A percentile compares a stretch with the other conserved stretches of the same genome.
Conservation (phyloP, 441 rosid species). For the Adansonia gregorii region DNA sequence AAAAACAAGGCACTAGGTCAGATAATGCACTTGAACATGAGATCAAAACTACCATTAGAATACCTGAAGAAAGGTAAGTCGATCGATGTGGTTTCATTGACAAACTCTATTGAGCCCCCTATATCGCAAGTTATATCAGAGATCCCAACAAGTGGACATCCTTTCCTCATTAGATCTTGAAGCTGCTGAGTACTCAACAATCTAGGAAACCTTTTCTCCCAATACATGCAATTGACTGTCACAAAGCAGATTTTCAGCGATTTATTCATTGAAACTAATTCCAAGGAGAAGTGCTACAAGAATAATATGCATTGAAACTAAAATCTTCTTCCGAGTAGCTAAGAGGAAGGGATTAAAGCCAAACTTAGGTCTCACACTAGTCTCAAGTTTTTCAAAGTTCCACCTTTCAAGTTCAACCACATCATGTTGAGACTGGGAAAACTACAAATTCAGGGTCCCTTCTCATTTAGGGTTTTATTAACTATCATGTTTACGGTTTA, state of each 20-base stretch:
- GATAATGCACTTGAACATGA: not conserved
- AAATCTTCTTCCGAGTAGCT: not conserved
- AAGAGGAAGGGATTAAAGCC: not conserved
- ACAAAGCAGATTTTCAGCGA: slow-evolving; percentile 19
- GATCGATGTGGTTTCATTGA: slow-evolving; percentile 66
- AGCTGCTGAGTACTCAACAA: slow-evolving; percentile 72
- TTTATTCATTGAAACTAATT: not conserved
- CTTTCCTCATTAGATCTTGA: slow-evolving; percentile 60
- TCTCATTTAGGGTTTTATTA: not conserved
- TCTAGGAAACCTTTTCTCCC: slow-evolving; percentile 91
- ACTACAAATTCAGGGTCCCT: not conserved
- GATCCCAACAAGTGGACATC: slow-evolving; percentile 79
- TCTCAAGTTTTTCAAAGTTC: not conserved
- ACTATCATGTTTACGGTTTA: not conserved
- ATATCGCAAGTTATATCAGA: slow-evolving; percentile 93
- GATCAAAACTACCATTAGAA: slow-evolving; percentile 4
- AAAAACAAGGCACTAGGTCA: not conserved
- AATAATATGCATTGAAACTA: not conserved
- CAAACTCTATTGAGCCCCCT: slow-evolving; percentile 86
- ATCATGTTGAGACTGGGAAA: not conserved
- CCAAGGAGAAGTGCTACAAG: not conserved
- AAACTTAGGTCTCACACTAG: not conserved
- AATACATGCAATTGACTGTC: slow-evolving; percentile 95
- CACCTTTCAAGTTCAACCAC: not conserved
- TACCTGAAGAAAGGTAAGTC: slow-evolving; percentile 92